Conservation (phyloP, 768 basidiomycete genomes). For the Lactarius deliciosus region DNA sequence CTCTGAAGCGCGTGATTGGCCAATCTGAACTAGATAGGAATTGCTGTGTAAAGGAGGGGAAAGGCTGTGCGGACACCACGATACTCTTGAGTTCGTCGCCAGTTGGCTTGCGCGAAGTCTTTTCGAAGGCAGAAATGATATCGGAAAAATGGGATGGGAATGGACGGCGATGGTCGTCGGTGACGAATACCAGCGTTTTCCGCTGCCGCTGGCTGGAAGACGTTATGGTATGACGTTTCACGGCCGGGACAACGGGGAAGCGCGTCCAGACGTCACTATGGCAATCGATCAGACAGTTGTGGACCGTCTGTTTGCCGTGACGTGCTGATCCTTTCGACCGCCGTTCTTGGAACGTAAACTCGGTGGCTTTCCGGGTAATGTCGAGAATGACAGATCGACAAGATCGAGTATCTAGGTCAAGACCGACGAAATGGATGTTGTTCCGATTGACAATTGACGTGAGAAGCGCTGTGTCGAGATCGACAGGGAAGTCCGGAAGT, state of each 20-base stretch:
- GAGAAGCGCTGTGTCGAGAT: constrained; percentile 33
- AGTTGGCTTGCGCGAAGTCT: constrained; percentile 51
- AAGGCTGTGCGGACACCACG: constrained; percentile 37
- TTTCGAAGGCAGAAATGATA: constrained; percentile 49
- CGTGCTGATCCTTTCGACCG: constrained; percentile 32
- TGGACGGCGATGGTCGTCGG: constrained; percentile 38
- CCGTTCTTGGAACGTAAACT: constrained; percentile 54
- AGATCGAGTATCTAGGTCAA: constrained; percentile 38
- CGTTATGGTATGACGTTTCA: constrained; percentile 20
- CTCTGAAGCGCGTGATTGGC: constrained; percentile 42
- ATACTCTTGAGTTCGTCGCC: constrained; percentile 45
- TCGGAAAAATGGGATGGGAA: constrained; percentile 47
- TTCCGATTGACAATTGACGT: constrained; percentile 49
- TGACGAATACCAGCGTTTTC: constrained; percentile 46
- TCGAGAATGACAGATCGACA: constrained; percentile 48
- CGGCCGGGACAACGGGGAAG: constrained; percentile 22
- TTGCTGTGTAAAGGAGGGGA: constrained; percentile 32
- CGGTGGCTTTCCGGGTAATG: constrained; percentile 56
- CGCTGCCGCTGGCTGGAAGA: constrained; percentile 33
- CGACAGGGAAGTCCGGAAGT: constrained; percentile 33
- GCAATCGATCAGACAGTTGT: constrained; percentile 39
- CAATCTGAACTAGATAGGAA: constrained; percentile 21
- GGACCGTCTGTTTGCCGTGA: constrained; percentile 33
- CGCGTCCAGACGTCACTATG: constrained; percentile 21
- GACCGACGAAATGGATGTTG: constrained; percentile 44